These are phyloP conservation scores for Tripterygium wilfordii DNA, from an alignment of 177 flowering plant species.

Conservation along the genomic window DNA sequence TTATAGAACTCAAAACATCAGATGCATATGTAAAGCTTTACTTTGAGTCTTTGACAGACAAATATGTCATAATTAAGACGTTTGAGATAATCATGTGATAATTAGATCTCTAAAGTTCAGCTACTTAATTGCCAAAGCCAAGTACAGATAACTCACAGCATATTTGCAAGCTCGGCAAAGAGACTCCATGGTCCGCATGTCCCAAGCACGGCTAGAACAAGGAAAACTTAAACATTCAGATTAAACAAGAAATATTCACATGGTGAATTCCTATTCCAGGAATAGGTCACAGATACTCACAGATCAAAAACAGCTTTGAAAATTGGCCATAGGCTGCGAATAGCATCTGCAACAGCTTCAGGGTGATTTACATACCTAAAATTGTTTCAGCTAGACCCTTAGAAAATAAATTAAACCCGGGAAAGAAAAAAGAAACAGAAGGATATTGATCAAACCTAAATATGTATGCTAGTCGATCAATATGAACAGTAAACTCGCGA, in stretches of 20 bases:
- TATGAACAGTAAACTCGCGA: slow-evolving; percentile 83
- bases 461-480: slow-evolving; percentile 86
- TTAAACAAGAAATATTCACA: neutral
- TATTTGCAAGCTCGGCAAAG: slow-evolving; percentile 98
- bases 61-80: no score
- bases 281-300: slow-evolving; percentile 38
- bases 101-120: no score
- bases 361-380: slow-evolving; percentile 89
- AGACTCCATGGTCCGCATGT: slow-evolving; percentile 97
- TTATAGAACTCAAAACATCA: no score
- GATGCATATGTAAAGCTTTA: no score
- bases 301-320: slow-evolving; percentile 87
- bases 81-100: no score
- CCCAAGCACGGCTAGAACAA: slow-evolving; percentile 87
- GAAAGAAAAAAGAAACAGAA: neutral
- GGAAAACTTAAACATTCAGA: slow-evolving; percentile 7
- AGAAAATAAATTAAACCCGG: slow-evolving; percentile 4
- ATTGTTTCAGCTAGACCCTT: slow-evolving; percentile 15
- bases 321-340: slow-evolving; percentile 92
- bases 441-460: slow-evolving; percentile 50
- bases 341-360: slow-evolving; percentile 96
- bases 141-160: slow-evolving; percentile 61
- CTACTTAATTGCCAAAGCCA: neutral
- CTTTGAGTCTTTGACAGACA: no score
- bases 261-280: neutral